phyloP scores from a whole-genome alignment of 257 asterid genomes.

The Apocynum venetum region DNA sequence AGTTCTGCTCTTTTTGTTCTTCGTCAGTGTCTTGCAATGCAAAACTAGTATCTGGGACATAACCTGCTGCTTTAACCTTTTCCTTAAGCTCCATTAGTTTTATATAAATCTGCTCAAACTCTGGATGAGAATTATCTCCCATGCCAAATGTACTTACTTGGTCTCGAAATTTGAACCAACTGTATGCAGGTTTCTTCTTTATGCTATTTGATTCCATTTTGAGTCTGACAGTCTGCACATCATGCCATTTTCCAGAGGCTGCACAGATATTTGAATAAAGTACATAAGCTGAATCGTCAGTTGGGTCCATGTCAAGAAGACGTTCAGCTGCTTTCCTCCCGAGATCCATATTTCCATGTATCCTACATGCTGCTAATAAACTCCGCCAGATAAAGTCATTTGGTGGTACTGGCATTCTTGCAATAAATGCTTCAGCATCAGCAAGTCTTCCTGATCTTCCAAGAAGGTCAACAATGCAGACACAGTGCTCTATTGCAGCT shows the following conservation, averaged over 20 bases:
- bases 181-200: conserved; percentile 67
- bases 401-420: conserved; percentile 68
- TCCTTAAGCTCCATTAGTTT: conserved; percentile 53
- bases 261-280: conserved; percentile 81
- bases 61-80: conserved; percentile 60
- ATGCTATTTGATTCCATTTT: conserved; percentile 58
- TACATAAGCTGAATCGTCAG: conserved; percentile 82
- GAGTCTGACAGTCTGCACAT: conserved; percentile 51
- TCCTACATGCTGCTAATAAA: conserved; percentile 61
- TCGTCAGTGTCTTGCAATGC: conserved; percentile 84
- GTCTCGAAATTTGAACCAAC: conserved; percentile 68
- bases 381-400: conserved; percentile 78
- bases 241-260: conserved; percentile 68
- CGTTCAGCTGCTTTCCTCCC: conserved; percentile 56
- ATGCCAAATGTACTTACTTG: conserved; percentile 56
- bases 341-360: conserved; percentile 56
- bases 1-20: conserved; percentile 72
- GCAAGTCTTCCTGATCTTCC: conserved; percentile 73
- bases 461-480: conserved; percentile 77
- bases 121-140: conserved; percentile 57
- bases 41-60: conserved; percentile 64
- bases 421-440: conserved; percentile 70
- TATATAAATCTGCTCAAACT: conserved; percentile 33
- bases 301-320: conserved; percentile 61
- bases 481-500: conserved; percentile 74